Evolutionary conservation across 192 early-diverging fungal species (phyloP), one percentile per base, ranked within the genome.

Genomic region (Coemansia sp.): DNA sequence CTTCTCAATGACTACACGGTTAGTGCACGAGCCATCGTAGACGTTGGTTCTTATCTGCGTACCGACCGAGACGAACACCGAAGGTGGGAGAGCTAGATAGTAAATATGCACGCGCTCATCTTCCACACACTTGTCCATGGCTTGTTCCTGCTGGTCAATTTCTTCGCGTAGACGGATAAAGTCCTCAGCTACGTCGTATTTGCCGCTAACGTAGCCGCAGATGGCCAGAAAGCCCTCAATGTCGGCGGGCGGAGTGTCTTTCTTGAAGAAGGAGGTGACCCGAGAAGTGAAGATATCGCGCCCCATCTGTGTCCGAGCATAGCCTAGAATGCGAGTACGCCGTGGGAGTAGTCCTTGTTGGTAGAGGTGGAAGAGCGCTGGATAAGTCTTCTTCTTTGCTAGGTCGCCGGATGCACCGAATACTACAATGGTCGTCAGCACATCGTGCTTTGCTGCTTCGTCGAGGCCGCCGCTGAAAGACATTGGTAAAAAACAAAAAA

Each of bases 371-470:
- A 96, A 99, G 44, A 99, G 89, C 3, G 96, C 95, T 8, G 97
- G 97, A 79, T 90, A 99, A 33, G 97, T 98, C 86, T 99, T 99
- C 64, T 98, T 98, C 87, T 94, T 97, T 39, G 97, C 97, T 58
- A 98, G 89, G 79, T 98, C 97, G 62, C 97, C 97, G 16, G 91
- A 93, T 33, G 94, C 94, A 39, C 94, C 94, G 65, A 95, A 88
- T 13, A 95, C 93, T 89, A 82, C 80, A 58, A 87, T 81, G 44
- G 83, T 85, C 24, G 83, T 85, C 60, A 79, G 78, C 71, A 79
- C 77, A 62, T 84, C 78, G 65, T 84, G 74, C 66, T 53, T 71
- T 15, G 82, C 82, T 22, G 82, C 82, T 53, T 76, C 75, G 60
- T 80, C 78, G 55, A 84, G 78, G 57, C 82, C 72, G 38, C 82